phyloP scores from a whole-genome alignment of 1,284 basidiomycete species.

The Moniliophthora roreri region DNA sequence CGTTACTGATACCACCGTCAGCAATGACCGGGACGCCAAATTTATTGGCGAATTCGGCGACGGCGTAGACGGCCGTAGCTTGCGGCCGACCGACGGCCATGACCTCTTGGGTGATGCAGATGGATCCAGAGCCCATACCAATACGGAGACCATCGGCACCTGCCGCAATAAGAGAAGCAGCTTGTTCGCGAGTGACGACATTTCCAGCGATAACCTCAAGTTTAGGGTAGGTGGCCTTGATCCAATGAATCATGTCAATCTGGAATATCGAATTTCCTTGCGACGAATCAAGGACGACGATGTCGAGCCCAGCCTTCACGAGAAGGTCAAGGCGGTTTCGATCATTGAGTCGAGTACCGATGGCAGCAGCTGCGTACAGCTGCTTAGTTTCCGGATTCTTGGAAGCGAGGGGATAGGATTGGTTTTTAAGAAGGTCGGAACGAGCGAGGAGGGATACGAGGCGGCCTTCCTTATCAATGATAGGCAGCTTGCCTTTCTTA shows the following conservation, averaged over 20 bases:
- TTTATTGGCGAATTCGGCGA: slow-evolving; percentile 89
- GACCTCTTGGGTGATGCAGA: slow-evolving; percentile 99
- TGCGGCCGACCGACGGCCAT: slow-evolving; percentile 99
- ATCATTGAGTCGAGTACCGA: slow-evolving; percentile 93
- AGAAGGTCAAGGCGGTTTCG: slow-evolving; percentile 84
- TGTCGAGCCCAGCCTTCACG: slow-evolving; percentile 93
- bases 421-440: slow-evolving; percentile 97
- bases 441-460: slow-evolving; percentile 90
- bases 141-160: slow-evolving; percentile 94
- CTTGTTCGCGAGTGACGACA: slow-evolving; percentile 97
- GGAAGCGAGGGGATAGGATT: slow-evolving; percentile 94
- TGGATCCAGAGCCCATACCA: slow-evolving; percentile 98
- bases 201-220: slow-evolving; percentile 97
- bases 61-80: slow-evolving; percentile 94
- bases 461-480: slow-evolving; percentile 75
- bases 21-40: slow-evolving; percentile 98
- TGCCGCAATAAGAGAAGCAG: slow-evolving; percentile 90
- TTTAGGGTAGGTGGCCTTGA: slow-evolving; percentile 83
- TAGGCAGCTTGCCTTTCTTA: slow-evolving; percentile 97
- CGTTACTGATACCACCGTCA: slow-evolving; percentile 96
- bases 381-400: slow-evolving; percentile 94
- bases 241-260: slow-evolving; percentile 94
- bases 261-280: slow-evolving; percentile 97
- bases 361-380: slow-evolving; percentile 95
- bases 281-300: slow-evolving; percentile 93